Conservation (phyloP, 768 basidiomycete genomes). For the Mycena epipterygia region DNA sequence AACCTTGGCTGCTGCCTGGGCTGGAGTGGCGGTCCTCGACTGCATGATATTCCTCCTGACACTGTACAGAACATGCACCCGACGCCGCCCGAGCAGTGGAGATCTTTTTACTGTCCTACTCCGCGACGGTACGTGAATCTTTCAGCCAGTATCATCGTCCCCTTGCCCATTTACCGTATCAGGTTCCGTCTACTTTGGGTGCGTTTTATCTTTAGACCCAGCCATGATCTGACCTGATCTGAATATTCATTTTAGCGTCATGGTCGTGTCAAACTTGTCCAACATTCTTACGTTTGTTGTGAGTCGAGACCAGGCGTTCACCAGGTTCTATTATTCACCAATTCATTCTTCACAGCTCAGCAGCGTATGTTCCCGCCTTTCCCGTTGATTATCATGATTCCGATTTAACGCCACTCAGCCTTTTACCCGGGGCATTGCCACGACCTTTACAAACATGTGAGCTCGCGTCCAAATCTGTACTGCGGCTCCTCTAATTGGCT, state of each 20-base stretch:
- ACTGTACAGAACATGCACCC: slow-evolving; percentile 14
- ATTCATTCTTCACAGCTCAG: slow-evolving; percentile 7
- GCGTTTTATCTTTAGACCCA: background rate
- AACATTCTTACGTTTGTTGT: slow-evolving; percentile 35
- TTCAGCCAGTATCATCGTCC: no score
- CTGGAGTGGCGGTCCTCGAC: slow-evolving; percentile 24
- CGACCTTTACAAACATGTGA: slow-evolving; percentile 33
- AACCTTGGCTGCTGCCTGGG: slow-evolving; percentile 26
- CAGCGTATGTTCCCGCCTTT: slow-evolving; percentile 12
- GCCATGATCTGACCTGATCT: no score
- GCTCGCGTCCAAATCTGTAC: no score
- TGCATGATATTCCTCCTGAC: slow-evolving; percentile 32
- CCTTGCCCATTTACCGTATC: background rate
- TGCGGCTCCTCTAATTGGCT: background rate
- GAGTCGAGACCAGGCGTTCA: no score
- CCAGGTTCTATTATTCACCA: background rate
- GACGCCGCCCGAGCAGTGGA: background rate
- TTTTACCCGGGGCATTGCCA: slow-evolving; percentile 20
- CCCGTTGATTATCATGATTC: no score
- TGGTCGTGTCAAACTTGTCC: slow-evolving; percentile 19
- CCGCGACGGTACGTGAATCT: slow-evolving; percentile 27
- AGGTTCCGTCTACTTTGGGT: slow-evolving; percentile 34
- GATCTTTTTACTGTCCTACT: slow-evolving; percentile 23
- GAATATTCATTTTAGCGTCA: slow-evolving; percentile 9
- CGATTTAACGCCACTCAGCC: background rate